Evolutionary conservation across 2,329 filamentous ascomycete genomes (phyloP).

Genomic region (Talaromyces verruculosus): DNA sequence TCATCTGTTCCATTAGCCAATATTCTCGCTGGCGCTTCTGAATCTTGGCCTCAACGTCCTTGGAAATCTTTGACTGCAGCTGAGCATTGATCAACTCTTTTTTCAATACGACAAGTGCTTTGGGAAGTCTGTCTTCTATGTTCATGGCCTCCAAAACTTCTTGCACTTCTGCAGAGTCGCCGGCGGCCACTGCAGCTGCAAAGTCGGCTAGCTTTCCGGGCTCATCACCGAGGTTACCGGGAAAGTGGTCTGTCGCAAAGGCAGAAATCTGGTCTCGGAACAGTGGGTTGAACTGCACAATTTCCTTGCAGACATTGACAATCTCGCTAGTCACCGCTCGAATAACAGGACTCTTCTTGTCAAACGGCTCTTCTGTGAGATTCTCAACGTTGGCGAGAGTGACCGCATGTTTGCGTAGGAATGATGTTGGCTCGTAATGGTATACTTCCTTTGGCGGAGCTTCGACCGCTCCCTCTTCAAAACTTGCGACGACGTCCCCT

Average conservation of each 20-base stretch:
- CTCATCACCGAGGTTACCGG: constrained; percentile 91
- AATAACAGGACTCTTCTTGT: constrained; percentile 85
- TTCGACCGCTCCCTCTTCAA: constrained; percentile 77
- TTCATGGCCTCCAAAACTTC: constrained; percentile 86
- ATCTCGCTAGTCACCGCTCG: constrained; percentile 95
- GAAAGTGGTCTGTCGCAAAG: constrained; percentile 92
- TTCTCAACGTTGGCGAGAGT: constrained; percentile 96
- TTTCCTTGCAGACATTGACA: constrained; percentile 97
- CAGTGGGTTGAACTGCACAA: constrained; percentile 87
- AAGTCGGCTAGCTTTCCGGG: constrained; percentile 96
- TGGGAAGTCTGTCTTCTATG: constrained; percentile 87
- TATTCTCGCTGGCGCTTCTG: constrained; percentile 97
- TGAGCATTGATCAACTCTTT: constrained; percentile 99
- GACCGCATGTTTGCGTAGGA: constrained; percentile 86
- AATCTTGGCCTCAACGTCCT: constrained; percentile 96
- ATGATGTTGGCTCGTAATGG: constrained; percentile 82
- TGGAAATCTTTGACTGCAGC: constrained; percentile 93
- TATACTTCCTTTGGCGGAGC: constrained; percentile 46
- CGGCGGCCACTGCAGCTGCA: constrained; percentile 92
- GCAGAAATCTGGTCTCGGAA: constrained; percentile 98
- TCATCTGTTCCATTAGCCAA: constrained; percentile 99
- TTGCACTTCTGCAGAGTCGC: constrained; percentile 87
- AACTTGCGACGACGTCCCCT: constrained; percentile 94
- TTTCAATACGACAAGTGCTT: constrained; percentile 88
- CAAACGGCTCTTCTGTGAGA: constrained; percentile 80